Conservation (phyloP, 768 basidiomycete species). For the Infundibulicybe gibba region DNA sequence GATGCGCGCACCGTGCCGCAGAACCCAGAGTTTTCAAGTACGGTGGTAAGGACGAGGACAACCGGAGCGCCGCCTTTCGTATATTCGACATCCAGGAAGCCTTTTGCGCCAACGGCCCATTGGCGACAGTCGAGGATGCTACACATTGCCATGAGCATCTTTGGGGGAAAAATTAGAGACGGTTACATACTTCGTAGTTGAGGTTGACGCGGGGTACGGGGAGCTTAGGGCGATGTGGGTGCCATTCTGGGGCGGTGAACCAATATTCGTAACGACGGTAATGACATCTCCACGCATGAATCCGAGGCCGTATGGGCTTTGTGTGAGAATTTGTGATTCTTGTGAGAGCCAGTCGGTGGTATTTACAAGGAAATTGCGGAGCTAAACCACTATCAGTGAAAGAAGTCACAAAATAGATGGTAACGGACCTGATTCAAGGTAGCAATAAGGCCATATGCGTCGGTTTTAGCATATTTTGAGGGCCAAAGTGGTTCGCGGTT, state of each 20-base stretch:
- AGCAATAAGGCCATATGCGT: constrained; percentile 53
- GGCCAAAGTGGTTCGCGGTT: constrained; percentile 80
- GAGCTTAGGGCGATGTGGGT: constrained; percentile 56
- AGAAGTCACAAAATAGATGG: background rate
- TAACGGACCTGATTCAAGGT: constrained; percentile 52
- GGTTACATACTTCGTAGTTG: constrained; percentile 52
- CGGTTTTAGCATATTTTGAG: constrained; percentile 57
- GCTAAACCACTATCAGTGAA: constrained; percentile 23
- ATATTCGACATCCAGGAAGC: constrained; percentile 61
- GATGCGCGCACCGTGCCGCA: constrained; percentile 20
- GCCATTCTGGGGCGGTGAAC: constrained; percentile 64
- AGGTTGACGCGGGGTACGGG: constrained; percentile 42
- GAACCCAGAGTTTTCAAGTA: constrained; percentile 32
- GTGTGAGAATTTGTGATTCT: constrained; percentile 46
- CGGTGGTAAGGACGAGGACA: constrained; percentile 44
- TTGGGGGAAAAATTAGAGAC: background rate
- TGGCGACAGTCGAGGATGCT: constrained; percentile 66
- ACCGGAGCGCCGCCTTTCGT: constrained; percentile 57
- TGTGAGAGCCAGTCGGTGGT: constrained; percentile 55
- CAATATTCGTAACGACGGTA: constrained; percentile 66
- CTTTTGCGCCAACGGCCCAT: constrained; percentile 65
- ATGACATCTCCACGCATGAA: constrained; percentile 63
- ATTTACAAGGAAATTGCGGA: constrained; percentile 61
- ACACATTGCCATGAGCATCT: background rate
- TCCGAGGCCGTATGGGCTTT: constrained; percentile 49